A percentile compares a stretch with the other conserved stretches of the same genome.
These are phyloP conservation scores for Vinca minor DNA, from an alignment of 257 asterid species.

Conservation along the genomic window DNA sequence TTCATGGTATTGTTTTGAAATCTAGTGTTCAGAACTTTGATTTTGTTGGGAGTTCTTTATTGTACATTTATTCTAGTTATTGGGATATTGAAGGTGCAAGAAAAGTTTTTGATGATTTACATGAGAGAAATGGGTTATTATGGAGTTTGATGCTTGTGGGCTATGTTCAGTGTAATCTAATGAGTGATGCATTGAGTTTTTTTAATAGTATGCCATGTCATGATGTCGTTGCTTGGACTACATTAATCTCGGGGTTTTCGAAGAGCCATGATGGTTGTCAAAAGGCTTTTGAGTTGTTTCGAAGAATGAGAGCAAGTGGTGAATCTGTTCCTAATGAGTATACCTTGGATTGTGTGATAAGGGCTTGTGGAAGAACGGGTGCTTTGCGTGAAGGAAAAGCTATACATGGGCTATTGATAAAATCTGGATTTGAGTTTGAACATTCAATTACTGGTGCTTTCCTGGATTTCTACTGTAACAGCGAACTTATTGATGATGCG, in stretches of 20 bases:
- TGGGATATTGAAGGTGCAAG: slow-evolving; percentile 35
- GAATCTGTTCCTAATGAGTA: slow-evolving; percentile 69
- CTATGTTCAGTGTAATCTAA: slow-evolving; percentile 47
- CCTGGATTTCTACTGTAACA: slow-evolving; percentile 41
- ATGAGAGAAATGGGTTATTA: slow-evolving; percentile 38
- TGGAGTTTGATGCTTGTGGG: slow-evolving; percentile 74
- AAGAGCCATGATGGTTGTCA: slow-evolving; percentile 43
- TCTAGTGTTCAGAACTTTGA: slow-evolving; percentile 37
- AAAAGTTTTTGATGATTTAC: slow-evolving; percentile 47
- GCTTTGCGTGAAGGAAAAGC: slow-evolving; percentile 35
- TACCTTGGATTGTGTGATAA: slow-evolving; percentile 55
- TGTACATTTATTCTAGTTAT: slow-evolving; percentile 44
- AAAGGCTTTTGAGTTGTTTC: slow-evolving; percentile 56
- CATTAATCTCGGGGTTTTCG: slow-evolving; percentile 62
- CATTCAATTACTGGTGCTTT: slow-evolving; percentile 42
- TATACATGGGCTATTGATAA: slow-evolving; percentile 53
- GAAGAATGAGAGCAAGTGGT: slow-evolving; percentile 36
- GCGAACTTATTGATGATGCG: slow-evolving; percentile 50
- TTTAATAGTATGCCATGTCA: slow-evolving; percentile 51
- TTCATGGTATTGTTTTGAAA: slow-evolving; percentile 57
- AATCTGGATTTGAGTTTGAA: slow-evolving; percentile 51
- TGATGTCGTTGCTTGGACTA: slow-evolving; percentile 74
- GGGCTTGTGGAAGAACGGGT: slow-evolving; percentile 53
- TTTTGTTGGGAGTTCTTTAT: slow-evolving; percentile 54
- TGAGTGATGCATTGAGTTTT: slow-evolving; percentile 44